Evolutionary conservation across 768 basidiomycete genomes (phyloP), one percentile per base, ranked within the genome.

Genomic region (Exsudoporus frostii): DNA sequence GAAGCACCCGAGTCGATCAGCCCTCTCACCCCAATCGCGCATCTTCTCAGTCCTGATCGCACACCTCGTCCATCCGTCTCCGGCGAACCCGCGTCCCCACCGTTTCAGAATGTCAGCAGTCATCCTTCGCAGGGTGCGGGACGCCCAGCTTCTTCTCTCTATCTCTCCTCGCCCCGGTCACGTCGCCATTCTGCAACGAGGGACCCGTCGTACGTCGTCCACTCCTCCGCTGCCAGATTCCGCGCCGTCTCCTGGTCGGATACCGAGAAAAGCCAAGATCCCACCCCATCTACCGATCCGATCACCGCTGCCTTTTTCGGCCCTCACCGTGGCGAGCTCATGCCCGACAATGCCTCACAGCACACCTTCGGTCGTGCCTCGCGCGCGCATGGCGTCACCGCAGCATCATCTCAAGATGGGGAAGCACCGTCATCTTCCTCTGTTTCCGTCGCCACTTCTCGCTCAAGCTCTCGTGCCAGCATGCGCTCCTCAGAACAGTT

Each of bases 291-390:
- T 57, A 63, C 50, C 65, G 72, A 60, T 65, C 68, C 47, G 54
- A 51, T 56, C 65, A 61, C 51, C 61, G 56, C 53, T 55, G 58
- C 62, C 45, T 52, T 44, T 48, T 54, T 33, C 43, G 49, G 40
- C 37, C 29, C 56, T 47, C 69, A 37, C 45, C 66, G 51, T 69
- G 58, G 45, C 55, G 59, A 51, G 30, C 52, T 71, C 61, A 51
- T 66, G 47, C 45, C 71, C 7, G 79, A 82, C 63, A 70, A 74
- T 8, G 73, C 74, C 27, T 82, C 79, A 14, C 74, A 71, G 52
- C 72, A 78, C 58, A 80, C 79, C 1, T 80, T 80, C 51, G 82
- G 77, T 50, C 70, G 65, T 46, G 76, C 76, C 11, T 75, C 74
- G 40, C 58, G 65, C 51, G 34, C 55, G 33, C 61, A 62, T 53